Evolutionary conservation across 2,329 filamentous ascomycete species (phyloP).

Genomic region (Apiospora rasikravindrae): DNA sequence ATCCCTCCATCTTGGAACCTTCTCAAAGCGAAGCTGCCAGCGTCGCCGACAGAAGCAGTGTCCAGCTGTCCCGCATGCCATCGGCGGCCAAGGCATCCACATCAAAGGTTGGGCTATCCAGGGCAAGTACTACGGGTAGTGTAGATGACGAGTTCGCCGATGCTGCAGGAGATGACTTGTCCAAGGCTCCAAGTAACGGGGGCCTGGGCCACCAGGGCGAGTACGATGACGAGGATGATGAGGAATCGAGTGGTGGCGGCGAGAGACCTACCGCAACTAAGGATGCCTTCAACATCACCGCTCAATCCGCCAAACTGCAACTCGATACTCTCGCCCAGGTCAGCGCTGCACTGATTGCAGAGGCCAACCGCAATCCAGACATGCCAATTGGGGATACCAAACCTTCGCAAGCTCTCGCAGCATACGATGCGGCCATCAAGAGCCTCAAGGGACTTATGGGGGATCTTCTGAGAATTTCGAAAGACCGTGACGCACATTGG

Average conservation of each 20-base stretch:
- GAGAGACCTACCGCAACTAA: constrained; percentile 78
- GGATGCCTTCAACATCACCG: constrained; percentile 96
- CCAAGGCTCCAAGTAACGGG: constrained; percentile 39
- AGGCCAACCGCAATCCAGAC: constrained; percentile 71
- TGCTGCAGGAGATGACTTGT: constrained; percentile 45
- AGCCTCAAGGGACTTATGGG: constrained; percentile 85
- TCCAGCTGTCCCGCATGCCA: constrained; percentile 50
- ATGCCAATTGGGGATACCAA: constrained; percentile 77
- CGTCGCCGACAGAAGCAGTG: constrained; percentile 53
- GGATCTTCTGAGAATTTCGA: constrained; percentile 88
- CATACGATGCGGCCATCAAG: constrained; percentile 88
- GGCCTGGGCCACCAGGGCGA: constrained; percentile 41
- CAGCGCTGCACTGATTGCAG: constrained; percentile 77
- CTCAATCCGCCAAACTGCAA: constrained; percentile 91
- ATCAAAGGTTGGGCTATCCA: constrained; percentile 39
- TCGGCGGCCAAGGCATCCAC: constrained; percentile 42
- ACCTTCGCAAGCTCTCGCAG: constrained; percentile 76
- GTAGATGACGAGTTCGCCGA: constrained; percentile 58
- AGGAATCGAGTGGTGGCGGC: constrained; percentile 79
- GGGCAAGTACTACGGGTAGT: constrained; percentile 54
- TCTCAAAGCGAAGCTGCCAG: constrained; percentile 59
- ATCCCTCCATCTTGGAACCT: constrained; percentile 50
- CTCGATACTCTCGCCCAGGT: constrained; percentile 89
- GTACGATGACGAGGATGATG: constrained; percentile 68
- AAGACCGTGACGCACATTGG: constrained; percentile 95